Evolutionary conservation across 371 early-diverging fungal species (phyloP), one percentile per base, ranked within the genome.

Genomic region (Lichtheimia hyalospora): DNA sequence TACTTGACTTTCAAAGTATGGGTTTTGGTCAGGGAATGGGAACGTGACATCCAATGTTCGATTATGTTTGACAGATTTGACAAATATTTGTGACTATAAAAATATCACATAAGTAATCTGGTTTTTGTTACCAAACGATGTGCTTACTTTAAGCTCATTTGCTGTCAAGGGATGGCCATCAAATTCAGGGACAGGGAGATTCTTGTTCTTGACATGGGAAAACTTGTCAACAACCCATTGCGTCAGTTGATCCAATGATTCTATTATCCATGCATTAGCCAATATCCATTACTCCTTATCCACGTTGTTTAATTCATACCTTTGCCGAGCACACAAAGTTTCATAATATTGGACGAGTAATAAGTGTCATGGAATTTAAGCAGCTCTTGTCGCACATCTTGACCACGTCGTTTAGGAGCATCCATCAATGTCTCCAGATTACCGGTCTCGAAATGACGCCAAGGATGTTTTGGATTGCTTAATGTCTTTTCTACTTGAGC

Each of bases 271-370:
- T 54, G 53, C 24, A 16, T 52, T 15, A 48, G 14, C 24, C 21
- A 24, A 34, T 49, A 28, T 50, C 18, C 48, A 50, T 42, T n/a
- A n/a, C n/a, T 27, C n/a, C 24, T 41, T 8, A 28, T 12, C 18
- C 58, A 50, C n/a, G n/a, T 49, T 12, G 39, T 40, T 10, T 13
- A 51, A 24, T 2, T 16, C 42, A n/a, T 55, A 89, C 91, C 92
- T 71, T 85, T 84, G 13, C 98, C 98, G n/a, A 93, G 71, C 3
- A 98, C 86, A n/a, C 89, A 92, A 13, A 96, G 75, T 63, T 89
- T 91, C 97, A 97, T 98, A 28, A 94, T 88, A 71, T 97, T 95
- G 14, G 97, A 89, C n/a, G 94, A 94, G 71, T 98, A 98, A 70
- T 91, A 93, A 34, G 74, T 81, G 3, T 83, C 80, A 64, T 98